Evolutionary conservation across 352 stramenopile genomes (phyloP).

Genomic region (Globisporangium megalacanthum): DNA sequence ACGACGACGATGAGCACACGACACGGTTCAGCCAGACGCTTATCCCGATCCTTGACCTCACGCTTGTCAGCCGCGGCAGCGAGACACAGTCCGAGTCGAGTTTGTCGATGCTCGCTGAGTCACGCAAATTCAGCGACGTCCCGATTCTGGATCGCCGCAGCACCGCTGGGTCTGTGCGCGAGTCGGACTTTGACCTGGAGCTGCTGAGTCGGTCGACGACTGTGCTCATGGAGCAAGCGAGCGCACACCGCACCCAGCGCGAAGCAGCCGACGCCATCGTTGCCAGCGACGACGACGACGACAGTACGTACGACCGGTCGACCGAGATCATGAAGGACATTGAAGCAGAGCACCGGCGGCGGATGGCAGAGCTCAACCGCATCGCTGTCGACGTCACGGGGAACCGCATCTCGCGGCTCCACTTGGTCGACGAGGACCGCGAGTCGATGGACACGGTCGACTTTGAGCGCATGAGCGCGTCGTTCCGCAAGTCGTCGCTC

Average conservation of each 20-base stretch:
- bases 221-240: slow-evolving; percentile 37
- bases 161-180: slow-evolving; percentile 12
- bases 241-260: slow-evolving; percentile 23
- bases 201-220: slow-evolving; percentile 34
- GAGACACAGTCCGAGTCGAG: slow-evolving; percentile 1
- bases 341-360: slow-evolving; percentile 43
- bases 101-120: slow-evolving; percentile 6
- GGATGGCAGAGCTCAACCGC: slow-evolving; percentile 67
- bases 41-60: slow-evolving; percentile 13
- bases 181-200: slow-evolving; percentile 40
- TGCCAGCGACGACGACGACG: slow-evolving; percentile 3
- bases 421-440: slow-evolving; percentile 32
- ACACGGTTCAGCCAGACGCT: slow-evolving; percentile 14
- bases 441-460: slow-evolving; percentile 30
- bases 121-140: slow-evolving; percentile 16
- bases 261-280: slow-evolving; percentile 19
- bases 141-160: slow-evolving; percentile 8
- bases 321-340: slow-evolving; percentile 44
- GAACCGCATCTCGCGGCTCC: slow-evolving; percentile 35
- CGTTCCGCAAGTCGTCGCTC: slow-evolving; percentile 12
- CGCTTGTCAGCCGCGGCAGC: slow-evolving; percentile 2
- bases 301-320: slow-evolving; percentile 12
- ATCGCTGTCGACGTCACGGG: slow-evolving; percentile 35
- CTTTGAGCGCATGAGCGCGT: slow-evolving; percentile 21
- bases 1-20: background rate